These are phyloP conservation scores for Pisolithus thermaeus DNA, from an alignment of 1,284 basidiomycete species.

Conservation along the genomic window DNA sequence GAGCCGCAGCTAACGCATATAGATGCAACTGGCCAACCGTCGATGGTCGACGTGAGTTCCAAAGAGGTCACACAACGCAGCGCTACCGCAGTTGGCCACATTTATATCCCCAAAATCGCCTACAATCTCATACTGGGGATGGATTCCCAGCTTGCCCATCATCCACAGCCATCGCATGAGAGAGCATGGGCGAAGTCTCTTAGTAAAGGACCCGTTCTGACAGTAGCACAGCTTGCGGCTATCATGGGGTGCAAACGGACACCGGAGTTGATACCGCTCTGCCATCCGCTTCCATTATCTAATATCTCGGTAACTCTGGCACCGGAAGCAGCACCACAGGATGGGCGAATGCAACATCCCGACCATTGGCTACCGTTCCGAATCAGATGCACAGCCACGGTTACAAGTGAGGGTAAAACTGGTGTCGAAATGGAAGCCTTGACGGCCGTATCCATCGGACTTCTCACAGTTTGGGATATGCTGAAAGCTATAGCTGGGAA, in stretches of 20 bases:
- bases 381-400: slow-evolving; percentile 61
- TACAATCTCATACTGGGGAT: slow-evolving; percentile 52
- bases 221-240: slow-evolving; percentile 76
- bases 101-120: slow-evolving; percentile 62
- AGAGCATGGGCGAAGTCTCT: slow-evolving; percentile 44
- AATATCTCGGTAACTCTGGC: slow-evolving; percentile 61
- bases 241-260: slow-evolving; percentile 87
- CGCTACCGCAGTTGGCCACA: slow-evolving; percentile 76
- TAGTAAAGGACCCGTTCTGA: slow-evolving; percentile 72
- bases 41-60: slow-evolving; percentile 75
- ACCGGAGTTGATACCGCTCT: slow-evolving; percentile 77
- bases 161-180: slow-evolving; percentile 16
- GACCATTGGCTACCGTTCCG: slow-evolving; percentile 33
- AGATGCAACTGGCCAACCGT: slow-evolving; percentile 58
- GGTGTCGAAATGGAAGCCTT: slow-evolving; percentile 96
- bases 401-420: slow-evolving; percentile 73
- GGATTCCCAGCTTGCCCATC: slow-evolving; percentile 26
- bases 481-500: slow-evolving; percentile 81
- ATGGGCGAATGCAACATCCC: neutral
- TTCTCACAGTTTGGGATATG: slow-evolving; percentile 90
- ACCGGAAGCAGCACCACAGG: slow-evolving; percentile 31
- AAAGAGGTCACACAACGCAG: slow-evolving; percentile 63
- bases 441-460: slow-evolving; percentile 72
- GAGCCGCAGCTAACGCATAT: slow-evolving; percentile 58
- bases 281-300: slow-evolving; percentile 72